These are phyloP conservation scores for Saccharomyces mikatae DNA, from an alignment of 805 yeast genomes.

Conservation along the genomic window DNA sequence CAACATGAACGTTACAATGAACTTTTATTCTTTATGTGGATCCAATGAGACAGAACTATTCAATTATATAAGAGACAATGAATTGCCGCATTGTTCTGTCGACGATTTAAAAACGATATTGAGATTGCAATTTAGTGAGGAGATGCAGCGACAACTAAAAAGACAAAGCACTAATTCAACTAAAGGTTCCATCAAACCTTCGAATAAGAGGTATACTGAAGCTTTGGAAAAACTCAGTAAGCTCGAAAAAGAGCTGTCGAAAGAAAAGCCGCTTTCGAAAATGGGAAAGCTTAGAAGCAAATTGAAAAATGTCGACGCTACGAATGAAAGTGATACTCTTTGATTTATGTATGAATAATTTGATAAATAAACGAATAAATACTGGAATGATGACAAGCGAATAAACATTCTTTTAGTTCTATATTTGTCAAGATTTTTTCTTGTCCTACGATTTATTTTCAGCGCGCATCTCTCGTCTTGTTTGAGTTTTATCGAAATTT, in stretches of 20 bases:
- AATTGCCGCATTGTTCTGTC: constrained; percentile 11
- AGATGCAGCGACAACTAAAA: constrained; percentile 17
- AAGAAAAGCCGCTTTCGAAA: neutral
- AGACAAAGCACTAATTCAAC: constrained; percentile 10
- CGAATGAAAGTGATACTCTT: neutral
- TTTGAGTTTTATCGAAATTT: neutral
- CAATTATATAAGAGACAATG: constrained; percentile 12
- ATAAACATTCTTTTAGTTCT: neutral
- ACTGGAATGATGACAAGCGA: neutral
- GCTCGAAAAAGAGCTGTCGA: neutral
- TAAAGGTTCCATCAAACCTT: constrained; percentile 17
- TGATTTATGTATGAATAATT: neutral
- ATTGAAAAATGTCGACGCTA: neutral
- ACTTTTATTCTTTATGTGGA: constrained; percentile 20
- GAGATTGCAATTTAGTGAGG: constrained; percentile 28
- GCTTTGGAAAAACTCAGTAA: constrained; percentile 14
- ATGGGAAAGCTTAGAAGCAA: neutral
- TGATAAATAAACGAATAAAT: neutral
- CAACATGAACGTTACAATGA: constrained; percentile 17
- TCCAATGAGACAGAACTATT: constrained; percentile 17
- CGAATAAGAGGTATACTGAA: constrained; percentile 22
- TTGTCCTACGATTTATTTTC: neutral
- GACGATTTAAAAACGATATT: constrained; percentile 23
- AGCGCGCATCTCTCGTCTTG: neutral
- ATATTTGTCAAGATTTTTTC: neutral